Evolutionary conservation across 495 filamentous ascomycete species (phyloP), one percentile per base, ranked within the genome.

Genomic region (Wilcoxina mikolae): DNA sequence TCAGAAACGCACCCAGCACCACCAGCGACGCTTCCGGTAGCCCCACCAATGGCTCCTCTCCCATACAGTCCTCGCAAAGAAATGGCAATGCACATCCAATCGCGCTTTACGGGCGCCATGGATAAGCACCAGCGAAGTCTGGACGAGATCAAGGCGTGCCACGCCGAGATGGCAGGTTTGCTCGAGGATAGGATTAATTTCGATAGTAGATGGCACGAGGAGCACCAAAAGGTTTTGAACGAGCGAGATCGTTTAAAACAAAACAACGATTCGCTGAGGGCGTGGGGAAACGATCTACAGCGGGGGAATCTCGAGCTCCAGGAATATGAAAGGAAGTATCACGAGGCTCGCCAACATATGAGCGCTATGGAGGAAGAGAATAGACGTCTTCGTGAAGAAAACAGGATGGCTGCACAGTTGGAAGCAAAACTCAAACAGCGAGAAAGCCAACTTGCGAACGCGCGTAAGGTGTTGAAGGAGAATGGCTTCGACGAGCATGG

Each of bases 281-380:
- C 24, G n/a, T 50, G 47, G 47, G 27, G 27, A 15, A 22, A 27
- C 10, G 47, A 50, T 28, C 53, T 64, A 48, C 61, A 62, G 4
- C 61, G 60, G 17, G 61, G 61, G 28, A 64, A 64, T 41, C 56
- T 64, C 38, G 60, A 64, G 41, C 51, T 64, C 11, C 61, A 64
- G 50, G 51, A 54, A 3, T 56, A 64, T 3, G 58, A 59, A 28
- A 26, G 31, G 3, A 58, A 56, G 28, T 47, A 55, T 27, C 55
- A 64, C 4, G 45, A 33, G 0, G 56, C 58, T n/a, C 48, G 56
- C 20, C 29, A 18, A 17, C 58, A 56, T 12, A 55, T 64, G 3
- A 12, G 1, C 11, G 15, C n/a, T 17, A 24, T 24, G 15, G 2
- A 46, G 22, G 23, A 46, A 18, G 43, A 46, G 23, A 46, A 20